Conservation (phyloP, 208 protist species). For the Acanthamoeba culbertsoni region DNA sequence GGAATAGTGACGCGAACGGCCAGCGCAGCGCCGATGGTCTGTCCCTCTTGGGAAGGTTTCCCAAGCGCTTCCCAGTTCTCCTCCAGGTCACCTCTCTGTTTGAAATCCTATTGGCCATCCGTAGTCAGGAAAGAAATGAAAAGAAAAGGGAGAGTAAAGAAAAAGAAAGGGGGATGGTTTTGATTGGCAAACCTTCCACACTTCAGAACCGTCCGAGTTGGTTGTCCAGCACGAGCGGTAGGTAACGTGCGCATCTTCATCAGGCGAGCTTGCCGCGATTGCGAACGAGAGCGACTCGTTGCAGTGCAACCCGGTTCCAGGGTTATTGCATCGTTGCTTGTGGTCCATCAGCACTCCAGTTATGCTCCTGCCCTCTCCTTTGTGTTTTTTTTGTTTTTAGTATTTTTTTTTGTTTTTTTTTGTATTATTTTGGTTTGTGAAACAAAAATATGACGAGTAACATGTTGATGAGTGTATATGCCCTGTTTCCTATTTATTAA, state of each 20-base stretch:
- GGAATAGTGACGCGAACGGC: background rate
- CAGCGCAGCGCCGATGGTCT: background rate
- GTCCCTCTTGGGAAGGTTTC: background rate
- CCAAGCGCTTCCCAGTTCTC: background rate
- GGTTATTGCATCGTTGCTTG: background rate
- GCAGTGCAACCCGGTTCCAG: background rate
- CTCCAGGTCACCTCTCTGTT: background rate
- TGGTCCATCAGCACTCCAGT: background rate
- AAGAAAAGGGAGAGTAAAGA: background rate
- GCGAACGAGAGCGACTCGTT: background rate
- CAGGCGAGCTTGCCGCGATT: background rate
- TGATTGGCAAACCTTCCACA: conserved; percentile 14
- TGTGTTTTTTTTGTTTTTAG: no score
- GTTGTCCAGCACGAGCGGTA: background rate
- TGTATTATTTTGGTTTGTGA: no score
- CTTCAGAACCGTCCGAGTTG: background rate
- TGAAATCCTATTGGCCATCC: conserved; percentile 19
- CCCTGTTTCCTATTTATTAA: no score
- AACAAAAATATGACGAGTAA: no score
- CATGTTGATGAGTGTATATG: no score
- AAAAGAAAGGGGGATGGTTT: no score
- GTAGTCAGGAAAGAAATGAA: background rate
- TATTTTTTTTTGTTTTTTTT: no score
- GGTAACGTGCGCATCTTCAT: background rate
- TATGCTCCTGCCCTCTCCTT: background rate